phyloP scores from a whole-genome alignment of 2,329 filamentous ascomycete genomes.

The Pseudogymnoascus sp. region DNA sequence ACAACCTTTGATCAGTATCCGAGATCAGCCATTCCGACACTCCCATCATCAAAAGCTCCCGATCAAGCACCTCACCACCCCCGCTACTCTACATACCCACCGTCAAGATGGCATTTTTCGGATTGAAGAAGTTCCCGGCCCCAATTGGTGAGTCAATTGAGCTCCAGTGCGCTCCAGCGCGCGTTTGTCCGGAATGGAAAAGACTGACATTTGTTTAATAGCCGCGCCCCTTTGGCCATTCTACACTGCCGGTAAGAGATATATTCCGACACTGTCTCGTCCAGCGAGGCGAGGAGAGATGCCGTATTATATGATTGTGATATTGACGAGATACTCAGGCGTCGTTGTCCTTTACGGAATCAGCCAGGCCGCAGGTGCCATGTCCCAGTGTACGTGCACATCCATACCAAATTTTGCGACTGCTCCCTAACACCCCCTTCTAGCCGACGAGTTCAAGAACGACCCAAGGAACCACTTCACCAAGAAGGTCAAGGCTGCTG shows the following conservation, averaged over 20 bases:
- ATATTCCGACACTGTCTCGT: background rate
- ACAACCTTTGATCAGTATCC: background rate
- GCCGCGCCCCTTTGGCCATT: constrained; percentile 89
- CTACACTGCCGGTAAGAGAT: constrained; percentile 77
- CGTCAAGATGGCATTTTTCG: constrained; percentile 68
- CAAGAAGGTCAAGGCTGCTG: constrained; percentile 27
- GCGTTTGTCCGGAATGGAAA: constrained; percentile 14
- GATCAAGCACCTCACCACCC: constrained; percentile 27
- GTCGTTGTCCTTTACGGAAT: constrained; percentile 83
- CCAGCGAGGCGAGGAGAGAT: background rate
- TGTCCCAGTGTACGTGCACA: constrained; percentile 67
- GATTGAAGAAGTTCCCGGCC: constrained; percentile 71
- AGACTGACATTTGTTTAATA: constrained; percentile 34
- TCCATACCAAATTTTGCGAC: constrained; percentile 11
- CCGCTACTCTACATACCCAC: constrained; percentile 34
- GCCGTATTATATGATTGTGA: background rate
- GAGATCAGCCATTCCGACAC: background rate
- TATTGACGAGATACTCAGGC: constrained; percentile 44
- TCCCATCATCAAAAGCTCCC: background rate
- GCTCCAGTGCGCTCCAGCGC: constrained; percentile 12
- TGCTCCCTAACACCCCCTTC: constrained; percentile 11
- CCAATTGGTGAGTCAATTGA: constrained; percentile 63
- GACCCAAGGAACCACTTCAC: constrained; percentile 77
- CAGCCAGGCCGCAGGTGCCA: constrained; percentile 71
- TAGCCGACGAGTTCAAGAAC: constrained; percentile 94